phyloP scores from a whole-genome alignment of 805 yeast genomes.

The Wickerhamiella shivajii region DNA sequence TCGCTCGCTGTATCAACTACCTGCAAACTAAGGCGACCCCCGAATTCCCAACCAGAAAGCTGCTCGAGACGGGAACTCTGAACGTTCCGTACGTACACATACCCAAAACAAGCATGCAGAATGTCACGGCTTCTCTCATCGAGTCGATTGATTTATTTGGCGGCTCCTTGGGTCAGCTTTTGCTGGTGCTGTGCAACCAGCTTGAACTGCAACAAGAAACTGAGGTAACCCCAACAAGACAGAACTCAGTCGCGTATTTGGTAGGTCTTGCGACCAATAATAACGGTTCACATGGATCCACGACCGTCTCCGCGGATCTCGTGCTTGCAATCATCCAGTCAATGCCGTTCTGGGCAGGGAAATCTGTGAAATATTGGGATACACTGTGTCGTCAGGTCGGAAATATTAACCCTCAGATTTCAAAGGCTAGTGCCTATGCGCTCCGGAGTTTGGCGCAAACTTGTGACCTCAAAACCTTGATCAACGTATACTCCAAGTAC shows the following conservation, averaged over 20 bases:
- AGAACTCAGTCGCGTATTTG: constrained; percentile 17
- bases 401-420: constrained; percentile 48
- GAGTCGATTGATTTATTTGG: constrained; percentile 19
- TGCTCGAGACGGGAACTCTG: constrained; percentile 12
- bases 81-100: neutral
- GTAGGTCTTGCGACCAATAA: constrained; percentile 8
- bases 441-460: constrained; percentile 51
- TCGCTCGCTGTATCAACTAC: constrained; percentile 55
- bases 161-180: constrained; percentile 15
- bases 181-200: constrained; percentile 4
- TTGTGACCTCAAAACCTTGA: constrained; percentile 52
- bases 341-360: constrained; percentile 56
- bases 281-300: constrained; percentile 4
- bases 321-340: constrained; percentile 58
- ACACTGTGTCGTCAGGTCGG: constrained; percentile 61
- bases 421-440: constrained; percentile 48
- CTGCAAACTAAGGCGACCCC: constrained; percentile 45
- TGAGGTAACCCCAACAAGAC: constrained; percentile 11
- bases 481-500: constrained; percentile 61
- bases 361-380: constrained; percentile 55
- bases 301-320: constrained; percentile 29
- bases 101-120: constrained; percentile 8
- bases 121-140: constrained; percentile 12
- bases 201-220: constrained; percentile 3
- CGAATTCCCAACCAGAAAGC: constrained; percentile 46